These are phyloP conservation scores for Thelephora ganbajun DNA, from an alignment of 768 basidiomycete genomes.

Conservation along the genomic window DNA sequence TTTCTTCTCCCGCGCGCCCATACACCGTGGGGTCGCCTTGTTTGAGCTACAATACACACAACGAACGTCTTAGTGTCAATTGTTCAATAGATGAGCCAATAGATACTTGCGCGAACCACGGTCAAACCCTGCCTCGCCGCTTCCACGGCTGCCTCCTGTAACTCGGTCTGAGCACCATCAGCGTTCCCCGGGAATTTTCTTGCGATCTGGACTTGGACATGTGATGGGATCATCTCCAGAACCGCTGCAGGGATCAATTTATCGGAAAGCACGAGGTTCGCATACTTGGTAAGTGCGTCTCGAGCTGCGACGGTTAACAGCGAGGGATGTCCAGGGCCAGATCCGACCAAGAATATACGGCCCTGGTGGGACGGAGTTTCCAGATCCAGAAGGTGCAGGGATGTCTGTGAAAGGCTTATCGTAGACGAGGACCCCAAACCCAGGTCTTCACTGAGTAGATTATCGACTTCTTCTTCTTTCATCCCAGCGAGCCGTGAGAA, in stretches of 20 bases:
- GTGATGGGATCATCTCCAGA: slow-evolving; percentile 66
- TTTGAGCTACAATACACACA: slow-evolving; percentile 47
- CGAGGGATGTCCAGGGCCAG: slow-evolving; percentile 90
- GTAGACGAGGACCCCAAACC: slow-evolving; percentile 9
- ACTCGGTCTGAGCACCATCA: slow-evolving; percentile 85
- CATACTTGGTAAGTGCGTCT: slow-evolving; percentile 59
- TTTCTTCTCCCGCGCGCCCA: slow-evolving; percentile 89
- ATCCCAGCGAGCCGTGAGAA: slow-evolving; percentile 61
- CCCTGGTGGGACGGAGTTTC: slow-evolving; percentile 26
- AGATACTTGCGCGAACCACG: slow-evolving; percentile 63
- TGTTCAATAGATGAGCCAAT: not conserved
- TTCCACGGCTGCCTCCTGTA: slow-evolving; percentile 85
- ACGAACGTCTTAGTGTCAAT: not conserved
- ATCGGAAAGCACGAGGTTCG: slow-evolving; percentile 86
- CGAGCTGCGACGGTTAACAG: slow-evolving; percentile 84
- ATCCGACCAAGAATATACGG: slow-evolving; percentile 82
- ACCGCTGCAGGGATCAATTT: slow-evolving; percentile 90
- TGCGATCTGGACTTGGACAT: slow-evolving; percentile 72
- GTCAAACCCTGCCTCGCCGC: slow-evolving; percentile 68
- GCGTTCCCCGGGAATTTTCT: slow-evolving; percentile 97
- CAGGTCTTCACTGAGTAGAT: slow-evolving; percentile 33
- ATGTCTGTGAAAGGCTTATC: not conserved
- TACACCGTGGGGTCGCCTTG: slow-evolving; percentile 97
- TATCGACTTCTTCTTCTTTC: slow-evolving; percentile 51
- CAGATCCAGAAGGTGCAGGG: slow-evolving; percentile 15